A percentile compares a stretch with the other conserved stretches of the same genome.
Evolutionary conservation across 495 filamentous ascomycete species (phyloP).

Genomic region (Corynascus novoguineensis): DNA sequence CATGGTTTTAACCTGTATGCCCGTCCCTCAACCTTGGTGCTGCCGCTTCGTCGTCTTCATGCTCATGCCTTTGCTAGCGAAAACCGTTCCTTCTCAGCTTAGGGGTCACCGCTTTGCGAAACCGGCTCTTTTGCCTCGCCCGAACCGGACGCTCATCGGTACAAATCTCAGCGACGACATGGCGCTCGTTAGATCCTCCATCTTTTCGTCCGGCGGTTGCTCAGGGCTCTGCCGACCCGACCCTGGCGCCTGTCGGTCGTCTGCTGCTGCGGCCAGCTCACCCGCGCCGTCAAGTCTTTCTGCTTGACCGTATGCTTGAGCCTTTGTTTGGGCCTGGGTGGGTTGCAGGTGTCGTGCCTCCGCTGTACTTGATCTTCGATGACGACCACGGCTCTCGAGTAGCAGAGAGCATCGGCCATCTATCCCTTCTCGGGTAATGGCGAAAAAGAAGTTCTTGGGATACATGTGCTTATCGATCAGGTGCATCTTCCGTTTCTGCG

Average conservation of each 20-base stretch:
- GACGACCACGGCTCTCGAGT: conserved; percentile 47
- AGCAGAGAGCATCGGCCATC: conserved; percentile 78
- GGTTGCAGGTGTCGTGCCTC: conserved; percentile 14
- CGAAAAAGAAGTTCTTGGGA: conserved; percentile 87
- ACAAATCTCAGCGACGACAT: conserved; percentile 84
- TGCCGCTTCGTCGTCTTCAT: not conserved
- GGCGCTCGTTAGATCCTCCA: conserved; percentile 67
- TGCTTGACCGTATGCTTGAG: too few species aligned
- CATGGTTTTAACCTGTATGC: conserved; percentile 4
- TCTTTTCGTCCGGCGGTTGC: conserved; percentile 49
- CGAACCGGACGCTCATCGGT: conserved; percentile 69
- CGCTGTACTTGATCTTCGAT: conserved; percentile 38
- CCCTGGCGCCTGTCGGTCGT: conserved; percentile 3
- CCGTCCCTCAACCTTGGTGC: not conserved
- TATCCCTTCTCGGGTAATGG: conserved; percentile 79
- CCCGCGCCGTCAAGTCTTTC: not conserved
- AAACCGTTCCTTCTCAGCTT: not conserved
- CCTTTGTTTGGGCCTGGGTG: not conserved
- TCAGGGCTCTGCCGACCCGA: conserved; percentile 10
- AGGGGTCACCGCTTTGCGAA: conserved; percentile 35
- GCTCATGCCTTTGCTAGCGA: conserved; percentile 7
- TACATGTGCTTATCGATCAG: conserved; percentile 93
- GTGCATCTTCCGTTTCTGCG: conserved; percentile 78
- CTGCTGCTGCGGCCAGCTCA: not conserved
- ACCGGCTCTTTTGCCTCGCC: conserved; percentile 49